phyloP scores from a whole-genome alignment of 2,329 filamentous ascomycete species.

The Periconia sp. region DNA sequence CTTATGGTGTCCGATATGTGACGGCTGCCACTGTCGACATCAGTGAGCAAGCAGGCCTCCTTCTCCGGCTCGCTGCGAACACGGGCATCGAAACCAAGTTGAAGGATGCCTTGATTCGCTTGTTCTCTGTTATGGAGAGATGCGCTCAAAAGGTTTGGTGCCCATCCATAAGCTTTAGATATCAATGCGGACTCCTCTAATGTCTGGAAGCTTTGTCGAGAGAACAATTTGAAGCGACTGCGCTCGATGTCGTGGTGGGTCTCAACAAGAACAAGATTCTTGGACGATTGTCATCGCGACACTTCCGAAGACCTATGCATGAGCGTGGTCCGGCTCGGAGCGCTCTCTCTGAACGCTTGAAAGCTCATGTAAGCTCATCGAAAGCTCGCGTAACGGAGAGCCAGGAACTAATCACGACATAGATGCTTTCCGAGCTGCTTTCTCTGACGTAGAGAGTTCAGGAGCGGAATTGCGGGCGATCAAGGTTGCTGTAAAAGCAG shows the following conservation, averaged over 20 bases:
- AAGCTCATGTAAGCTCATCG: background rate
- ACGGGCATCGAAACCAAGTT: background rate
- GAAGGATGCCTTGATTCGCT: background rate
- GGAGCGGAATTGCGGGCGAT: too few species aligned
- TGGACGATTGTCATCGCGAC: background rate
- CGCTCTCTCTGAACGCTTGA: constrained; percentile 2
- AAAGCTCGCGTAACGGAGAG: background rate
- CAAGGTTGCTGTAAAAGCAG: too few species aligned
- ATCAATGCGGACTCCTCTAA: background rate
- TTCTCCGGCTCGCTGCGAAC: constrained; percentile 1
- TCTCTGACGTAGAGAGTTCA: background rate
- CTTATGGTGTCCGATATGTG: constrained; percentile 3
- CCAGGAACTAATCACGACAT: background rate
- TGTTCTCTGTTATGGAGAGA: constrained; percentile 1
- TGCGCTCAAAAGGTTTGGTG: constrained; percentile 3
- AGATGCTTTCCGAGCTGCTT: background rate
- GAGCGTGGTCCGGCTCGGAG: constrained; percentile 2
- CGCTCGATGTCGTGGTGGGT: background rate
- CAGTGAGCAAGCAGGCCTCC: background rate
- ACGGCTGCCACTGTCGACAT: background rate
- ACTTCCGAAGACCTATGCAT: constrained; percentile 1
- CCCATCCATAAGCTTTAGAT: background rate
- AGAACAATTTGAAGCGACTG: background rate
- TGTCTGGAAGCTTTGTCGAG: constrained; percentile 1
- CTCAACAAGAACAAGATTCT: constrained; percentile 3